Evolutionary conservation across 2,329 filamentous ascomycete species (phyloP), one percentile per base, ranked within the genome.

Genomic region (Fusarium mundagurra): DNA sequence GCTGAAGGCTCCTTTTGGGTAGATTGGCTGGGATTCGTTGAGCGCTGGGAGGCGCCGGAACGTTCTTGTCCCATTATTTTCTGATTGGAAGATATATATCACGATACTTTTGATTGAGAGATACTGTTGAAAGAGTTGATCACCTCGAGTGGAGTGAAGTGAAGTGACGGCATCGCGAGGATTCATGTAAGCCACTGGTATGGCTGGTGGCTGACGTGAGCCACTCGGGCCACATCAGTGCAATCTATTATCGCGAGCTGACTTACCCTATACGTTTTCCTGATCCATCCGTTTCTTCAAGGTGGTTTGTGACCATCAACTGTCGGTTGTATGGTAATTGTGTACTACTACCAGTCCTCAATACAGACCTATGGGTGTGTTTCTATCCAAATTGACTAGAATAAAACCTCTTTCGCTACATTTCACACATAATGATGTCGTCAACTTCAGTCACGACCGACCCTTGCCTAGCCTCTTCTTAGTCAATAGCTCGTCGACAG

Each of bases 141-240:
- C 38, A 24, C 24, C 34, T 62, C 39, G 44, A 61, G 43, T 14
- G 43, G 17, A 18, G 50, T 17, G 29, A 18, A n/a, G 29, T 33
- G 51, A 34, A 69, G 50, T 22, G 66, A 64, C 13, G 45, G n/a
- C 45, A 51, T 71, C 48, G 20, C 38, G 57, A 61, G 41, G 31
- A 62, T 58, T 76, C 60, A 57, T 65, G 62, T 73, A 55, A 76
- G 75, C 69, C 62, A 57, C 61, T 43, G 27, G 33, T 29, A 50
- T 51, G 51, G 54, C 51, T 64, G 58, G 62, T 78, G 75, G 75
- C 76, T 78, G 73, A 78, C 68, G 64, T 78, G 72, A 78, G 76
- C 76, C 76, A 78, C 61, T 29, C 16, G 41, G 27, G 34, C 72
- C 69, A 68, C 69, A 59, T 33, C 44, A 24, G n/a, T 34, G 8